Evolutionary conservation across 192 early-diverging fungal species (phyloP).

Genomic region (Entomortierella parvispora): DNA sequence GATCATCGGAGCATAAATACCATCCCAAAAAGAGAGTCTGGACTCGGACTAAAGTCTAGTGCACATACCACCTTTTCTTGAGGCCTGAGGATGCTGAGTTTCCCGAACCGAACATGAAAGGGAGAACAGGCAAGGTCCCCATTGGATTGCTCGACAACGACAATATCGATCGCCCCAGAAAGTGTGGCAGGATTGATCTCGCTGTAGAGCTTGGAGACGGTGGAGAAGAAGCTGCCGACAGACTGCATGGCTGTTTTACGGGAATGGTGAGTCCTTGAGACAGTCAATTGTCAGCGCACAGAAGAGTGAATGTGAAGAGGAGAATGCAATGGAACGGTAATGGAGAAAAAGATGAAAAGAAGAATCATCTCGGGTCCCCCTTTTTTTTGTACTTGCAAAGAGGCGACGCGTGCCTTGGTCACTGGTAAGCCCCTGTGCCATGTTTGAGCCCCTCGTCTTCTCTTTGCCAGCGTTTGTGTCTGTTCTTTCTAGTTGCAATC

Average conservation of each 20-base stretch:
- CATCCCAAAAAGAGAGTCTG: not conserved
- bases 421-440: too few species aligned
- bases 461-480: too few species aligned
- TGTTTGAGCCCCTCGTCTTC: too few species aligned
- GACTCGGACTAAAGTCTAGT: not conserved
- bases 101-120: conserved; percentile 98
- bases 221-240: conserved; percentile 67
- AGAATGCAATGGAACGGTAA: too few species aligned
- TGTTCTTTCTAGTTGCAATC: too few species aligned
- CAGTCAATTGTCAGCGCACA: too few species aligned
- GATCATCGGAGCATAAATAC: not conserved
- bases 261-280: too few species aligned
- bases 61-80: conserved; percentile 83
- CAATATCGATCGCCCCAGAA: conserved; percentile 96
- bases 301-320: not conserved
- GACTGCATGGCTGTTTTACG: conserved; percentile 41
- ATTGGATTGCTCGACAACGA: conserved; percentile 87
- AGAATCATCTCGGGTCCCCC: too few species aligned
- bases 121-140: conserved; percentile 92
- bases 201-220: conserved; percentile 90
- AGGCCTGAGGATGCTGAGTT: conserved; percentile 89
- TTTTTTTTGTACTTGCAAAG: too few species aligned
- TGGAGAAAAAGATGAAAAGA: too few species aligned
- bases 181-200: conserved; percentile 97
- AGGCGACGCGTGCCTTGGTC: too few species aligned